Evolutionary conservation across 805 yeast genomes (phyloP).

Genomic region (Kuraishia molischiana): DNA sequence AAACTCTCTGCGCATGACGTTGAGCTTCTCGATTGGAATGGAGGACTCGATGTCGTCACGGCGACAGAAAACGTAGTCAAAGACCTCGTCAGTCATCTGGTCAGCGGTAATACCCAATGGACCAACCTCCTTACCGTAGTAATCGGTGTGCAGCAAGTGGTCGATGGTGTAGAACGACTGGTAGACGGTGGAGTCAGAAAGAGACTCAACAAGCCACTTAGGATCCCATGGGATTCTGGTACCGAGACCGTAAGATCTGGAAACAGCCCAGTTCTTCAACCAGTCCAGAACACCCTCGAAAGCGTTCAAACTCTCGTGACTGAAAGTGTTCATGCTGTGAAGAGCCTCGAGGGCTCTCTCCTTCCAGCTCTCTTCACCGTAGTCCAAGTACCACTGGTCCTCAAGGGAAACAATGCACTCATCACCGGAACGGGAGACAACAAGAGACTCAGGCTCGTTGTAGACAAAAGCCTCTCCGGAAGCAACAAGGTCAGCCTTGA

Average conservation of each 20-base stretch:
- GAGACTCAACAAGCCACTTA: slow-evolving; percentile 83
- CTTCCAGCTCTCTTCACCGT: slow-evolving; percentile 93
- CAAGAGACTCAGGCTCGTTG: slow-evolving; percentile 88
- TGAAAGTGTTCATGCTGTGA: slow-evolving; percentile 63
- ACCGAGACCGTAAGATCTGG: slow-evolving; percentile 94
- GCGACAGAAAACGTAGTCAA: slow-evolving; percentile 81
- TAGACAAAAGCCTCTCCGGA: slow-evolving; percentile 78
- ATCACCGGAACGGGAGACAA: slow-evolving; percentile 93
- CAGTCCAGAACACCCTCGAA: slow-evolving; percentile 92
- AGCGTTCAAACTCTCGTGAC: slow-evolving; percentile 78
- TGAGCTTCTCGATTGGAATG: slow-evolving; percentile 59
- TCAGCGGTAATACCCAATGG: slow-evolving; percentile 66
- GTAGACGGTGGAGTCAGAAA: slow-evolving; percentile 92
- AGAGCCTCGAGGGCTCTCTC: slow-evolving; percentile 72
- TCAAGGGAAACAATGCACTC: slow-evolving; percentile 93
- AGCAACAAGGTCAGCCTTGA: slow-evolving; percentile 71
- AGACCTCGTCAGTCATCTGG: slow-evolving; percentile 86
- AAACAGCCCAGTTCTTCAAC: slow-evolving; percentile 98
- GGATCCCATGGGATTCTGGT: slow-evolving; percentile 96
- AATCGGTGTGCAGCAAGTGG: slow-evolving; percentile 79
- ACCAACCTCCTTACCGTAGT: slow-evolving; percentile 71
- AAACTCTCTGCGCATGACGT: slow-evolving; percentile 81
- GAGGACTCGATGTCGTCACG: slow-evolving; percentile 44
- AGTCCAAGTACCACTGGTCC: slow-evolving; percentile 97
- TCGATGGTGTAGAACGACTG: slow-evolving; percentile 90